These are phyloP conservation scores for Solioccasus polychromus DNA, from an alignment of 768 basidiomycete genomes.

Conservation along the genomic window DNA sequence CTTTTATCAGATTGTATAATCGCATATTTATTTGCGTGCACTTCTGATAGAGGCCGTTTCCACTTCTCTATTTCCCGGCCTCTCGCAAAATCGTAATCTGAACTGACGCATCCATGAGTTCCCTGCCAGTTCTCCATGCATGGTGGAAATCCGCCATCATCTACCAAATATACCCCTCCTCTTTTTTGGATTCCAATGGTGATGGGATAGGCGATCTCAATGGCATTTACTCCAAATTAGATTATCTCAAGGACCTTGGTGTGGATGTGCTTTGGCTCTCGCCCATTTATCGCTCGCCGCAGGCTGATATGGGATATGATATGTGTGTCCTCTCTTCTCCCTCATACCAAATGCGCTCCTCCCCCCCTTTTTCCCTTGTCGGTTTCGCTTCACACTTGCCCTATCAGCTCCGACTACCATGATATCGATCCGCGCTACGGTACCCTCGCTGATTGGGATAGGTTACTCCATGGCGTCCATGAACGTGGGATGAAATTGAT, in stretches of 20 bases:
- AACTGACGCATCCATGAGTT: no score
- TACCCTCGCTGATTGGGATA: slow-evolving; percentile 59
- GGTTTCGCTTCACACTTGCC: no score
- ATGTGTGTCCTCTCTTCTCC: slow-evolving; percentile 39
- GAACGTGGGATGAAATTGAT: slow-evolving; percentile 70
- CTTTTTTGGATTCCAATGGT: slow-evolving; percentile 69
- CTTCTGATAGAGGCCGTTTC: no score
- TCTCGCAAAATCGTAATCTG: no score
- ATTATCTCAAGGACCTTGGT: slow-evolving; percentile 67
- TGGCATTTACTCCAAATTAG: slow-evolving; percentile 61
- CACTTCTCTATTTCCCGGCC: no score
- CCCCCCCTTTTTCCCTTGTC: no score
- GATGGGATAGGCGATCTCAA: slow-evolving; percentile 69
- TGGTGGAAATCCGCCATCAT: slow-evolving; percentile 65
- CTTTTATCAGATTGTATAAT: no score
- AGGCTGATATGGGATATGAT: slow-evolving; percentile 74
- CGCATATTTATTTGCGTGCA: no score
- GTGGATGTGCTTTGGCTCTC: slow-evolving; percentile 65
- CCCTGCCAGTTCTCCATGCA: slow-evolving; percentile 22
- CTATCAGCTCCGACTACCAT: slow-evolving; percentile 68
- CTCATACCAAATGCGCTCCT: no score
- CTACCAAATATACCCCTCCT: slow-evolving; percentile 71
- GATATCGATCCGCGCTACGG: slow-evolving; percentile 65
- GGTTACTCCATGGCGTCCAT: slow-evolving; percentile 51
- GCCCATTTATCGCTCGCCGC: slow-evolving; percentile 60